Evolutionary conservation across 306 rosid genomes (phyloP).

Genomic region (Castanea mollissima): DNA sequence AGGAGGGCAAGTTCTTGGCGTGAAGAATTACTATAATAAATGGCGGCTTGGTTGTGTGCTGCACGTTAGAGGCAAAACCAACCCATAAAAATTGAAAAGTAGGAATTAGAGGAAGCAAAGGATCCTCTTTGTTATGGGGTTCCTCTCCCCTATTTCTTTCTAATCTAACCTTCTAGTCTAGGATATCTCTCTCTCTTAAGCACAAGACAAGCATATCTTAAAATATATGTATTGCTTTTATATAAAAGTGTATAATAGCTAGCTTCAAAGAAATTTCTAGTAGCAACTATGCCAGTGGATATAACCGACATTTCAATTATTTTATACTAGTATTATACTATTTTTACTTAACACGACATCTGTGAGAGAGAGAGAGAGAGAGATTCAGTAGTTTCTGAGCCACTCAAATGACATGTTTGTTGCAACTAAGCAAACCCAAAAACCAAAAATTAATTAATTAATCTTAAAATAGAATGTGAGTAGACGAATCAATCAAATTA

Average conservation of each 20-base stretch:
- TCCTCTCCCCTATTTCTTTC: neutral
- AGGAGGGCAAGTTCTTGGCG: slow-evolving; percentile 15
- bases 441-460: slow-evolving; percentile 1
- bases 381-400: slow-evolving; percentile 30
- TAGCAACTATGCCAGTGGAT: slow-evolving; percentile 24
- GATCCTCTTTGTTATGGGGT: slow-evolving; percentile 4
- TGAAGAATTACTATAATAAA: slow-evolving; percentile 6
- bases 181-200: neutral
- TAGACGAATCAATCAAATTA: neutral
- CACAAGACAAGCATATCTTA: slow-evolving; percentile 3
- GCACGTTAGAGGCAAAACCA: slow-evolving; percentile 26
- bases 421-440: slow-evolving; percentile 27
- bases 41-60: slow-evolving; percentile 31
- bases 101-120: slow-evolving; percentile 18
- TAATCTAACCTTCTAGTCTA: too few relatives aligned
- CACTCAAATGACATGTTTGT: slow-evolving; percentile 32
- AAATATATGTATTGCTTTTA: neutral
- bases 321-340: slow-evolving; percentile 1
- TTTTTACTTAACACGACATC: slow-evolving; percentile 22
- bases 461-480: neutral
- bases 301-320: slow-evolving; percentile 16
- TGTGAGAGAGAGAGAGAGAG: slow-evolving; percentile 2
- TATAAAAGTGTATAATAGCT: neutral
- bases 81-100: neutral
- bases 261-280: slow-evolving; percentile 33